Conservation (phyloP, 78 protist species). For the Emiliania huxleyi region DNA sequence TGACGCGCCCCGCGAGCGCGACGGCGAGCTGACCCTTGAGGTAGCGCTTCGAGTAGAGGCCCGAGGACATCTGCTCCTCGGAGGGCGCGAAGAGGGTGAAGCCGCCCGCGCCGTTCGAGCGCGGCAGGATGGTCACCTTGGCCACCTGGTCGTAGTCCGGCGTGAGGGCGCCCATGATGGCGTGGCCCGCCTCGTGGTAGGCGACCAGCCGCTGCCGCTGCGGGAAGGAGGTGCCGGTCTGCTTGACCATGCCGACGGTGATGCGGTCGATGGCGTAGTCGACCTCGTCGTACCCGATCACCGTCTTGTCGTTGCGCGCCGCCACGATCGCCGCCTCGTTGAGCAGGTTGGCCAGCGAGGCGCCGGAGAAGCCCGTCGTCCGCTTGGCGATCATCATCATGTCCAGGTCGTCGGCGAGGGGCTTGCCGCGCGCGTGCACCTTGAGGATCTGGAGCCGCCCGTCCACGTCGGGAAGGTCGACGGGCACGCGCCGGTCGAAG, state of each 20-base stretch:
- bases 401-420: slow-evolving; percentile 51
- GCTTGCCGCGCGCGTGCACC: slow-evolving; percentile 77
- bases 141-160: neutral
- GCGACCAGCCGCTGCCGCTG: slow-evolving; percentile 1
- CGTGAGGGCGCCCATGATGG: slow-evolving; percentile 26
- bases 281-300: slow-evolving; percentile 30
- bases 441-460: slow-evolving; percentile 85
- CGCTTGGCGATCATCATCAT: slow-evolving; percentile 41
- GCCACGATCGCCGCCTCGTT: slow-evolving; percentile 67
- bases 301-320: slow-evolving; percentile 43
- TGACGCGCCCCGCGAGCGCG: slow-evolving; percentile 12
- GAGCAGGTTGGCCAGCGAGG: slow-evolving; percentile 49
- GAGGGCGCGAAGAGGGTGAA: neutral
- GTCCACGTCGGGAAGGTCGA: slow-evolving; percentile 88
- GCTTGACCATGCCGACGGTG: slow-evolving; percentile 29
- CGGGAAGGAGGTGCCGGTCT: neutral
- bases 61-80: neutral
- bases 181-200: slow-evolving; percentile 40
- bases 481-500: slow-evolving; percentile 77
- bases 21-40: slow-evolving; percentile 4
- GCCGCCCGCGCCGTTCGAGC: slow-evolving; percentile 25
- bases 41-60: neutral
- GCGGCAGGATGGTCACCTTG: slow-evolving; percentile 21
- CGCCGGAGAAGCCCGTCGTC: slow-evolving; percentile 60
- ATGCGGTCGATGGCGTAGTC: slow-evolving; percentile 56